Percentiles rank a stretch among this genome's conserved stretches.
phyloP scores from a whole-genome alignment of 164 flowering plant species.

The Berberis thunbergii region DNA sequence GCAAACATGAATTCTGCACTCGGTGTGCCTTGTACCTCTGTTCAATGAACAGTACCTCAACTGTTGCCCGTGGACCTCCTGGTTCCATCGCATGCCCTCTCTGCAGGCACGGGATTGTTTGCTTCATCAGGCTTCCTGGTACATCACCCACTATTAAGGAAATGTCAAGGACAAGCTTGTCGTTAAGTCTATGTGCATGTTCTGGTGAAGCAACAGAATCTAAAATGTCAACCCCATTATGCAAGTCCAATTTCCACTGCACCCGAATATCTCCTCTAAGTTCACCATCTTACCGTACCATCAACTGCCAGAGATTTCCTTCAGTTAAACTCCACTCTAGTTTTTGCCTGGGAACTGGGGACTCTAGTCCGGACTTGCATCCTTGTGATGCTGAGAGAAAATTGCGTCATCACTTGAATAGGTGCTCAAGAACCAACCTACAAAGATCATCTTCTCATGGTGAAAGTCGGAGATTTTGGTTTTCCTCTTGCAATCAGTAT shows the following conservation, averaged over 20 bases:
- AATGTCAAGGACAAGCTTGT: constrained; percentile 53
- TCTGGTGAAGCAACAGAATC: constrained; percentile 37
- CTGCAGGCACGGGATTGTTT: constrained; percentile 81
- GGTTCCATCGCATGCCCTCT: constrained; percentile 95
- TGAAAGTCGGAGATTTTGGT: constrained; percentile 54
- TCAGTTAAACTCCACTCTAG: constrained; percentile 53
- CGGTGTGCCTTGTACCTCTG: constrained; percentile 81
- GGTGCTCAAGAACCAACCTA: constrained; percentile 40
- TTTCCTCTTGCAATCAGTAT: constrained; percentile 46
- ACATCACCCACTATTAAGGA: constrained; percentile 35
- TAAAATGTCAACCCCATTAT: constrained; percentile 45
- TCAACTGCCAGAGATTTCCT: constrained; percentile 66
- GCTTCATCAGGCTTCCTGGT: constrained; percentile 56
- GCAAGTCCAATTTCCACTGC: constrained; percentile 44
- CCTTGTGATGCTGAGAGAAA: constrained; percentile 24
- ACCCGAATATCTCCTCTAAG: constrained; percentile 33
- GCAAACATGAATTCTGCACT: constrained; percentile 86
- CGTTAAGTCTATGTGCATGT: constrained; percentile 61
- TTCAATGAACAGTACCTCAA: constrained; percentile 46
- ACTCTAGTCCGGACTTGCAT: constrained; percentile 38
- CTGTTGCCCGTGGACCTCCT: constrained; percentile 36
- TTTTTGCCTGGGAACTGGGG: constrained; percentile 61
- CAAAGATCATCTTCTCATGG: constrained; percentile 51
- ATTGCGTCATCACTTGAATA: constrained; percentile 24
- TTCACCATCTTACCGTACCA: constrained; percentile 40